Conservation (phyloP, 768 basidiomycete species). For the Polyporus arcularius region DNA sequence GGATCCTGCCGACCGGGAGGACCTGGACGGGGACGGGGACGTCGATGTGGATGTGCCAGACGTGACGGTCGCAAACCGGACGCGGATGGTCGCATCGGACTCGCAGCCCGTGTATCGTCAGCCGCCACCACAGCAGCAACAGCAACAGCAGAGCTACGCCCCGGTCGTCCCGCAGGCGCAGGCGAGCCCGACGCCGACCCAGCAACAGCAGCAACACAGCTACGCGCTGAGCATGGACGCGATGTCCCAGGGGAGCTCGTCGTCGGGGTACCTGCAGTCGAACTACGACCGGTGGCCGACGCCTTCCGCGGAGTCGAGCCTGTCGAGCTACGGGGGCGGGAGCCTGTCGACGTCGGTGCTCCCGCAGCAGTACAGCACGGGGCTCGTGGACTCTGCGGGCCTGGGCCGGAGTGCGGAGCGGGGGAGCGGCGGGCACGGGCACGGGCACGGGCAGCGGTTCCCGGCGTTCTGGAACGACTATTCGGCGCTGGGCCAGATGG, state of each 20-base stretch:
- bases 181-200: not conserved
- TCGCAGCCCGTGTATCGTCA: constrained; percentile 18
- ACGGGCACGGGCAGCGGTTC: constrained; percentile 25
- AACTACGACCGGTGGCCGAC: constrained; percentile 53
- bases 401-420: too few relatives aligned
- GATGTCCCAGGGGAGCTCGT: constrained; percentile 10
- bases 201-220: constrained; percentile 6
- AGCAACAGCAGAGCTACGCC: constrained; percentile 18
- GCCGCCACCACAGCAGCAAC: constrained; percentile 1
- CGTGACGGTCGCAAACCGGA: constrained; percentile 3
- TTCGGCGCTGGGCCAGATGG: constrained; percentile 34
- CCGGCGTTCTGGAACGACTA: constrained; percentile 41
- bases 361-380: constrained; percentile 76
- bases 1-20: constrained; percentile 36
- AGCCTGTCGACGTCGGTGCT: constrained; percentile 71
- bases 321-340: constrained; percentile 40
- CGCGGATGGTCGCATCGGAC: constrained; percentile 11
- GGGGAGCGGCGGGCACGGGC: not conserved
- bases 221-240: constrained; percentile 21
- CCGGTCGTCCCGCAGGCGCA: constrained; percentile 11
- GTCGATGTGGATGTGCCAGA: not conserved
- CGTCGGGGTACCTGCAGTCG: constrained; percentile 31
- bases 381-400: constrained; percentile 46
- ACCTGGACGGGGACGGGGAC: not conserved
- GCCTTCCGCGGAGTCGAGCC: constrained; percentile 12